Percentiles rank a stretch among this genome's conserved stretches.
Conservation (phyloP, 2,329 filamentous ascomycete species). For the Cercospora zeae-maydis region DNA sequence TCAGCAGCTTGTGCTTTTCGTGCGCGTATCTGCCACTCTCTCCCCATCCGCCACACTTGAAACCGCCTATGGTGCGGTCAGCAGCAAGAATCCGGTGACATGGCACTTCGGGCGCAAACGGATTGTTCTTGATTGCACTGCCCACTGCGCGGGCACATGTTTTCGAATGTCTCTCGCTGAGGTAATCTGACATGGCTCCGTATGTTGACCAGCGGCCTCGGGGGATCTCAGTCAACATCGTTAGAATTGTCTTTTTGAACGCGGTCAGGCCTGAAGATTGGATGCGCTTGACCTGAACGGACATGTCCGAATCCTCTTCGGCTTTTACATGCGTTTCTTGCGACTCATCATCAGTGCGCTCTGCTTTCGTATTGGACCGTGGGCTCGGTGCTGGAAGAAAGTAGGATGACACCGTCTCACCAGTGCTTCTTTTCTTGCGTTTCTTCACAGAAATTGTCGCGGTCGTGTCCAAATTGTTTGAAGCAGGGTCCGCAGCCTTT, state of each 20-base stretch:
- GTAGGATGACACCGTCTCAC: conserved; percentile 29
- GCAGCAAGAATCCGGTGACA: conserved; percentile 41
- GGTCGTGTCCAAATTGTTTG: background rate
- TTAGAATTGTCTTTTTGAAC: conserved; percentile 43
- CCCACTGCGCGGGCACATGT: conserved; percentile 41
- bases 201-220: conserved; percentile 38
- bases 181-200: conserved; percentile 36
- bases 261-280: conserved; percentile 47
- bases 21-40: conserved; percentile 43
- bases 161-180: conserved; percentile 34
- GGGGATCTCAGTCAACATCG: conserved; percentile 37
- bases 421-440: conserved; percentile 22
- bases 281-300: conserved; percentile 40
- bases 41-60: conserved; percentile 48
- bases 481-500: conserved; percentile 7
- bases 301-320: conserved; percentile 18
- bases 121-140: conserved; percentile 42
- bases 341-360: background rate
- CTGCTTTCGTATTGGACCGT: background rate
- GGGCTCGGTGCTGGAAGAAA: conserved; percentile 31
- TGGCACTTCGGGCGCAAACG: conserved; percentile 43
- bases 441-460: conserved; percentile 16
- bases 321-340: background rate
- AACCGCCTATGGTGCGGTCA: conserved; percentile 47
- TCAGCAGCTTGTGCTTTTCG: conserved; percentile 42